Evolutionary conservation across 306 rosid genomes (phyloP).

Genomic region (Cucurbita pepo): DNA sequence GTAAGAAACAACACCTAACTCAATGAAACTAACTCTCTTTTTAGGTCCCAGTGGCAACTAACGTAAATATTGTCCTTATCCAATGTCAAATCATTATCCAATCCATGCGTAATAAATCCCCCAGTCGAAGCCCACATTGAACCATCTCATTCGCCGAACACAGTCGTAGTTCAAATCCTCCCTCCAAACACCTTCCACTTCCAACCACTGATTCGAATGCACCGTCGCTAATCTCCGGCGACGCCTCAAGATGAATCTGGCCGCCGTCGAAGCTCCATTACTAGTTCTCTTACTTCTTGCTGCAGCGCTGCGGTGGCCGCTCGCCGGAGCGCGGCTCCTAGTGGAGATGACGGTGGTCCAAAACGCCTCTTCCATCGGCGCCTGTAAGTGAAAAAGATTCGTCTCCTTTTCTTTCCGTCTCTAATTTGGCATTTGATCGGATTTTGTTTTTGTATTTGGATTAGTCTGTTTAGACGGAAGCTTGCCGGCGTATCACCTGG

Average conservation of each 20-base stretch:
- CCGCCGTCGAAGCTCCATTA: constrained; percentile 9
- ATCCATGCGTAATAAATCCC: neutral
- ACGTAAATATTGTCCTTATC: neutral
- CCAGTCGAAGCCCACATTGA: neutral
- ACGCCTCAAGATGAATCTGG: constrained; percentile 1
- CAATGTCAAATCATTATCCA: neutral
- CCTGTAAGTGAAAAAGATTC: constrained; percentile 35
- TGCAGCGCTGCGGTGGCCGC: constrained; percentile 8
- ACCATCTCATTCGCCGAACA: neutral
- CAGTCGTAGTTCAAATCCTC: neutral
- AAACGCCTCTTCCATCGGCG: constrained; percentile 40
- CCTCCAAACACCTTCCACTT: no score
- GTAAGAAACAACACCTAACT: no score
- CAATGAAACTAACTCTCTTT: no score
- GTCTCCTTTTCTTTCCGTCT: neutral
- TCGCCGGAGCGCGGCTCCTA: constrained; percentile 19
- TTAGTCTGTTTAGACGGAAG: constrained; percentile 93
- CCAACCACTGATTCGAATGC: neutral
- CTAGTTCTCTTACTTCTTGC: constrained; percentile 12
- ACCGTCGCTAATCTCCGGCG: neutral
- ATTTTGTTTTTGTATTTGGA: constrained; percentile 7
- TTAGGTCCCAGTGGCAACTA: neutral
- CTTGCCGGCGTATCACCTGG: constrained; percentile 76
- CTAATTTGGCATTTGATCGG: neutral
- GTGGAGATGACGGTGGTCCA: constrained; percentile 63